These are phyloP conservation scores for Leccinum subgranulosum DNA, from an alignment of 768 basidiomycete species.

Conservation along the genomic window DNA sequence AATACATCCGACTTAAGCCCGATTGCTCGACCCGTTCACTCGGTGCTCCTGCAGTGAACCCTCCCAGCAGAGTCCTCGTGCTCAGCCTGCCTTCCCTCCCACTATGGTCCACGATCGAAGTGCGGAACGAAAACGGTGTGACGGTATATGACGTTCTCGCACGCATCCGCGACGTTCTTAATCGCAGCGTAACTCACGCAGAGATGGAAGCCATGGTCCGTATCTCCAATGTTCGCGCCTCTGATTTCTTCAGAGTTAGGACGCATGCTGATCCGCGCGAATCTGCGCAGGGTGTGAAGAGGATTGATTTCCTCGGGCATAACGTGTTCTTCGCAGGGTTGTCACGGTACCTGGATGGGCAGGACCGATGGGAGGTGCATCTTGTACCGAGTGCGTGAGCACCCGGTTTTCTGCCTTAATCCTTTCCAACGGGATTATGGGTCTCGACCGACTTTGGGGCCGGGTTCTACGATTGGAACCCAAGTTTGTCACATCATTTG, in stretches of 20 bases:
- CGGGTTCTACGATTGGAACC: conserved; percentile 17
- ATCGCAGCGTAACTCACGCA: conserved; percentile 21
- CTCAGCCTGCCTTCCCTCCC: conserved; percentile 24
- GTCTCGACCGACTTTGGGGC: conserved; percentile 5
- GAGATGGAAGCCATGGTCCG: conserved; percentile 28
- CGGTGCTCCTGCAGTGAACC: conserved; percentile 23
- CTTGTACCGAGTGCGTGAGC: conserved; percentile 20
- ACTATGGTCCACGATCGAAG: conserved; percentile 29
- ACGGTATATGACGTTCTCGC: conserved; percentile 28
- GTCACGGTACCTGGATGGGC: conserved; percentile 23
- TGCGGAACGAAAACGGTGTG: conserved; percentile 25
- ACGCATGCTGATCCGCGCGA: conserved; percentile 32
- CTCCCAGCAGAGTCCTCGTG: conserved; percentile 11
- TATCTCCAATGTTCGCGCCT: conserved; percentile 16
- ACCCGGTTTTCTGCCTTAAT: neutral
- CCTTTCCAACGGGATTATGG: conserved; percentile 1
- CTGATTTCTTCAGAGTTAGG: conserved; percentile 30
- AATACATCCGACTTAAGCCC: conserved; percentile 18
- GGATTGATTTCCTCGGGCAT: conserved; percentile 37
- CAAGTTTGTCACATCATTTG: neutral
- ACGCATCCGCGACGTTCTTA: conserved; percentile 26
- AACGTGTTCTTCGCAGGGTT: conserved; percentile 32
- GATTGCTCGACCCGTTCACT: conserved; percentile 17
- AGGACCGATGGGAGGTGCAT: conserved; percentile 29
- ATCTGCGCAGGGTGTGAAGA: conserved; percentile 37